Base-by-base conservation (phyloP, 306 rosid genomes). In the Oemleria cerasiformis region DNA sequence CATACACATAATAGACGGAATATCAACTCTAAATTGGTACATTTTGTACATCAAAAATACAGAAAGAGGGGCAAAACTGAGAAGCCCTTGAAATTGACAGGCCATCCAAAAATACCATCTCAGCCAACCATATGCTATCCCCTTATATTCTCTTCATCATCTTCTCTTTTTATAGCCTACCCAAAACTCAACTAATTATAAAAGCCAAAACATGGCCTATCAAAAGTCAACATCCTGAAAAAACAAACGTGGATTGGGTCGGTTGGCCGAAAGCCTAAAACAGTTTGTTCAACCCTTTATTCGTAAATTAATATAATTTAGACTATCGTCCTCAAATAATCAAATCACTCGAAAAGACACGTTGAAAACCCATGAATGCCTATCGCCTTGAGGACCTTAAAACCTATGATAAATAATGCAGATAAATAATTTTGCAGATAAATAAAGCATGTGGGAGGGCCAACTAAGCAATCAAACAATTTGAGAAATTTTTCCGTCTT, bases 91-190 rank as follows among this genome's bases (percentile, higher is more conserved):
- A 83, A 73, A 51, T 69, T 76, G 83, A 85, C 81, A 49, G 76
- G 81, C 81, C 83, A 78, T 63, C 60, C 20, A 9, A 54, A 78
- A 59, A 34, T 63, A 23, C 78, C 79, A 55, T 70, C 59, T 73
- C 72, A 73, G 68, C 86, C 84, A 67, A 77, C 42, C 84, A 45
- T 55, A 65, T 83, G 71, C 78, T 71, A 75, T 86, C 87, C 65
- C 25, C 7, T 10, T 36, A 51, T 30, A 30, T 68, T 51, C 61
- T 34, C 12, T 23, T 73, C 50, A 23, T 7, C 62, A 8, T 14
- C 25, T 69, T 56, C 41, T 30, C 11, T 17, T 6, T 23, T 39
- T 45, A 15, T 21, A n/a, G 56, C 47, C 53, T 13, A 17, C 67
- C 19, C 63, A 69, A 51, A 62, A 25, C 54, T 41, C 36, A 48